phyloP scores from a whole-genome alignment of 2,329 filamentous ascomycete species.

The Byssothecium circinans region DNA sequence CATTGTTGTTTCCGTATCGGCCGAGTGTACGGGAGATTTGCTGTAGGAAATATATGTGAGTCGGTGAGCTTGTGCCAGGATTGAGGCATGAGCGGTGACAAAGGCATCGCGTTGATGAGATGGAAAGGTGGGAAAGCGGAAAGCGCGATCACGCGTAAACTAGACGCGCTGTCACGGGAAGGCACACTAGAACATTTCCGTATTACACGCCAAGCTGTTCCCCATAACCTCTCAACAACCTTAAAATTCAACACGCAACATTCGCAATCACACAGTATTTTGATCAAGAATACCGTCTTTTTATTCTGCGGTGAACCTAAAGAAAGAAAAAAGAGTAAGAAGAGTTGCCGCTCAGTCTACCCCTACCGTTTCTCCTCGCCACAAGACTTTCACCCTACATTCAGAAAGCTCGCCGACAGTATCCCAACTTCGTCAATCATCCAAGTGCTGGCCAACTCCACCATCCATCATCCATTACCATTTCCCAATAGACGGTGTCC shows the following conservation, averaged over 20 bases:
- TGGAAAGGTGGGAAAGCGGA: background rate
- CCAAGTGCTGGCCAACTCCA: background rate
- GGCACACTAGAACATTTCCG: no score
- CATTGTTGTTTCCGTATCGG: slow-evolving; percentile 21
- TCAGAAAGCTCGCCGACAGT: no score
- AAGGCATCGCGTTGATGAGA: slow-evolving; percentile 3
- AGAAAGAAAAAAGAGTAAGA: background rate
- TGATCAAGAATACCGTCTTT: background rate
- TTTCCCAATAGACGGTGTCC: background rate
- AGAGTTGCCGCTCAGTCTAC: background rate
- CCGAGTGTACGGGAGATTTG: background rate
- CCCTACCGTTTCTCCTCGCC: no score
- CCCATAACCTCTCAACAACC: slow-evolving; percentile 2
- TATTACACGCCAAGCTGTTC: slow-evolving; percentile 2
- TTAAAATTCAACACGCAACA: no score
- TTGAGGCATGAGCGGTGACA: background rate
- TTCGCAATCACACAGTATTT: background rate
- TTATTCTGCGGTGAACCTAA: background rate
- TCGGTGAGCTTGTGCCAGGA: background rate
- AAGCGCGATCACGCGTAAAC: slow-evolving; percentile 10
- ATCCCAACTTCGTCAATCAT: background rate
- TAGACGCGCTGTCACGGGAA: slow-evolving; percentile 18
- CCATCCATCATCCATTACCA: background rate
- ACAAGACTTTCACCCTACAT: background rate
- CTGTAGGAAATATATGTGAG: background rate